Conservation (phyloP, 1,284 basidiomycete species). For the Gymnopus androsaceus region DNA sequence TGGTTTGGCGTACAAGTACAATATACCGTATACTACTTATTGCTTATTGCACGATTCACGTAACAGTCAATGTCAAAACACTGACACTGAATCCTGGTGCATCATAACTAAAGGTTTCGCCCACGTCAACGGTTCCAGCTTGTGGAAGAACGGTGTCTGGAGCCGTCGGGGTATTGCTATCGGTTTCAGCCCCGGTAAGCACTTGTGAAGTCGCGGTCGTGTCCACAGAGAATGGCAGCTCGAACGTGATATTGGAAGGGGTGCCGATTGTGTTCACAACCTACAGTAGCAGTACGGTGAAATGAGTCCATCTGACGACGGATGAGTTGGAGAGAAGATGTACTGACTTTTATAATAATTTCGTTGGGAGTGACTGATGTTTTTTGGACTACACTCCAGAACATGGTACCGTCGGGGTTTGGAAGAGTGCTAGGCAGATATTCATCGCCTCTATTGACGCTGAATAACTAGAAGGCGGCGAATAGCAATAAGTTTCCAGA, state of each 20-base stretch:
- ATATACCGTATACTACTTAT: too few species aligned
- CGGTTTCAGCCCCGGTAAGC: slow-evolving; percentile 47
- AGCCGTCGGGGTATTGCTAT: slow-evolving; percentile 55
- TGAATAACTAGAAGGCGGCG: slow-evolving; percentile 46
- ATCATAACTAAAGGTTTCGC: slow-evolving; percentile 54
- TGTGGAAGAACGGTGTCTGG: slow-evolving; percentile 50
- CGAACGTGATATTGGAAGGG: slow-evolving; percentile 47
- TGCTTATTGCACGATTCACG: slow-evolving; percentile 4
- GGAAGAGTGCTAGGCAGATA: slow-evolving; percentile 69
- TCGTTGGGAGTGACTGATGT: slow-evolving; percentile 36
- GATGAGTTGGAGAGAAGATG: background rate
- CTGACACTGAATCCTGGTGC: slow-evolving; percentile 62
- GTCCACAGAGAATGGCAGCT: slow-evolving; percentile 54
- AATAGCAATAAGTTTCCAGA: background rate
- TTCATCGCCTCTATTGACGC: slow-evolving; percentile 57
- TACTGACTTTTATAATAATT: slow-evolving; percentile 62
- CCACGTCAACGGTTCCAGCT: slow-evolving; percentile 45
- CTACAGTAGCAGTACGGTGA: slow-evolving; percentile 31
- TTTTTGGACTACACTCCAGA: slow-evolving; percentile 63
- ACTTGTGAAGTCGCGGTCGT: slow-evolving; percentile 45
- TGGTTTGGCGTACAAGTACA: too few species aligned
- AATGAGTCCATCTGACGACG: background rate
- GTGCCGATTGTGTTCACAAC: slow-evolving; percentile 52
- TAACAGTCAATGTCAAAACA: slow-evolving; percentile 42
- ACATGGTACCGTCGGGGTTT: slow-evolving; percentile 44